Base-by-base conservation (phyloP, 2,329 filamentous ascomycete species). In the Pestalotiopsis sp. region DNA sequence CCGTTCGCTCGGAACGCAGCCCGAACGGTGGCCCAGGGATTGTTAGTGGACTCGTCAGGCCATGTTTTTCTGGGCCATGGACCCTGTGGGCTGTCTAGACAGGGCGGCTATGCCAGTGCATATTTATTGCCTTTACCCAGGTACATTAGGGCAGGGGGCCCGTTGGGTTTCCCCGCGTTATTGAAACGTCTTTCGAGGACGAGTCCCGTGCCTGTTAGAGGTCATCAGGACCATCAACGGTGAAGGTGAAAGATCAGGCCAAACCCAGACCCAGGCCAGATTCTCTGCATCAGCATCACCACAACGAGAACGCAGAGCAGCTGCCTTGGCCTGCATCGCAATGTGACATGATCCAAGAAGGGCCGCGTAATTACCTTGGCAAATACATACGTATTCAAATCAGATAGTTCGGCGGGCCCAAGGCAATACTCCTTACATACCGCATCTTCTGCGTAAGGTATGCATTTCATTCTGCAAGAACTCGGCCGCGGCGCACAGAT, bases 1-100 rank as follows among this genome's bases (percentile, higher is more conserved):
- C 39, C 61, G 36, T 38, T 49, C 61, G 41, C 61, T 64, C 61
- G 61, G 61, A 45, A 25, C 20, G 38, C 61, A 64, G 38, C 38
- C 61, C 61, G 61, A 64, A 64, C 36, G 25, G 31, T 62, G n/a
- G 25, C 61, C 61, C 38, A 38, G 61, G 27, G 36, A 41, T 36
- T 13, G 38, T 59, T 27, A 59, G 57, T 59, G 57, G 57, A 31
- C 27, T 59, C 27, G 23, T 25, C 57, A 52, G 23, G 23, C 57
- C n/a, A 31, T 23, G 13, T 14, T 27, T 59, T 59, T 27, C 57
- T 27, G 57, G 57, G 57, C 57, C 57, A 25, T 27, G 20, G 45
- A n/a, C 45, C 45, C 45, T 52, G 45, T 59, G 56, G 56, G 56
- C 20, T 58, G 56, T 58, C 13, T 14, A 13, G 23, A n/a, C 57